Conservation (phyloP, 108 stramenopile genomes). For the Nitzschia sp. region DNA sequence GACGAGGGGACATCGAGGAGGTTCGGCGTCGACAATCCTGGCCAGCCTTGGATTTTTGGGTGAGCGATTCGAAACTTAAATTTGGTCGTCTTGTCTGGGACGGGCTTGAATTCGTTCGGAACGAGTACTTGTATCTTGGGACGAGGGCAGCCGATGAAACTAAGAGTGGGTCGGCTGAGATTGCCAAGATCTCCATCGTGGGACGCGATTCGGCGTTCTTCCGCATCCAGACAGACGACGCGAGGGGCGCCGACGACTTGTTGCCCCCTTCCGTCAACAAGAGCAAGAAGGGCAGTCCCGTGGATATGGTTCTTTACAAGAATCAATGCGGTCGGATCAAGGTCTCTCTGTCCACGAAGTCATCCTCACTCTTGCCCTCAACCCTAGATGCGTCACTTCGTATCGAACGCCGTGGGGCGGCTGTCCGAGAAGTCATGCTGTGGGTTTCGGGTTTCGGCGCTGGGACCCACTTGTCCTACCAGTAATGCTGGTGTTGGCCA, state of each 20-base stretch:
- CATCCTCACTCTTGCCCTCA: background rate
- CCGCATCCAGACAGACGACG: background rate
- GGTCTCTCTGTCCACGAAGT: background rate
- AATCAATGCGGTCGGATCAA: background rate
- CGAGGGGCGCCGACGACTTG: background rate
- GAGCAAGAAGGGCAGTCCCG: background rate
- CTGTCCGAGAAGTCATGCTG: background rate
- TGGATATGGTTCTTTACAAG: background rate
- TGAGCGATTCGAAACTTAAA: background rate
- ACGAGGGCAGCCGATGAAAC: slow-evolving; percentile 1
- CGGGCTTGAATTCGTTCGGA: slow-evolving; percentile 1
- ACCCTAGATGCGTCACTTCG: background rate
- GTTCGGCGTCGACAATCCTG: slow-evolving; percentile 20
- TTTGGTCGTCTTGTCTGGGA: background rate
- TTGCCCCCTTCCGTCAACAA: background rate
- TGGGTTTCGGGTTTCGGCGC: background rate
- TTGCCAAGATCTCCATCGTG: background rate
- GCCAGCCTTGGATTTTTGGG: slow-evolving; percentile 14
- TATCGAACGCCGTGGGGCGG: background rate
- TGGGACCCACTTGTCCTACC: background rate
- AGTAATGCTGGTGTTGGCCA: background rate
- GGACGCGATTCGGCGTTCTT: background rate
- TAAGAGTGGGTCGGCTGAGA: background rate
- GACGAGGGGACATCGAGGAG: slow-evolving; percentile 17
- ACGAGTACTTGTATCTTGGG: slow-evolving; percentile 13